phyloP scores from a whole-genome alignment of 2,329 filamentous ascomycete genomes.

The Zalaria obscura region DNA sequence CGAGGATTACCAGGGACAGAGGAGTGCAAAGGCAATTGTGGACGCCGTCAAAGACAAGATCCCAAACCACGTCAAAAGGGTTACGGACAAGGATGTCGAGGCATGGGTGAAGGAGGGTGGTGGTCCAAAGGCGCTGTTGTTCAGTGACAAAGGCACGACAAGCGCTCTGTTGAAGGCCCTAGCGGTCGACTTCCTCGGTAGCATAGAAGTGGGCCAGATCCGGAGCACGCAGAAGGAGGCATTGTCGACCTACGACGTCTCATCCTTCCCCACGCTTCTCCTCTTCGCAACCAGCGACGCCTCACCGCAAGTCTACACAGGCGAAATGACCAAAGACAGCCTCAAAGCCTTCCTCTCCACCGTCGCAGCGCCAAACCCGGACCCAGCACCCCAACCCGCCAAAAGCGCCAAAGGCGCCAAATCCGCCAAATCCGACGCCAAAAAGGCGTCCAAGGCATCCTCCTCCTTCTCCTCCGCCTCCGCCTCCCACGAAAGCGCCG shows the following conservation, averaged over 20 bases:
- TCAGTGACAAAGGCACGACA: conserved; percentile 84
- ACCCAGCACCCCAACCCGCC: conserved; percentile 43
- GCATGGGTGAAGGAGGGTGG: conserved; percentile 57
- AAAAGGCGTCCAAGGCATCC: conserved; percentile 25
- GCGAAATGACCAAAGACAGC: conserved; percentile 70
- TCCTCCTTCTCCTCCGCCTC: conserved; percentile 37
- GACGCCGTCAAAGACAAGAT: conserved; percentile 78
- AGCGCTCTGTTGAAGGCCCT: conserved; percentile 70
- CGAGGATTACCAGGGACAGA: conserved; percentile 78
- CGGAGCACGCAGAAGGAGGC: conserved; percentile 64
- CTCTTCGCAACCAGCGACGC: conserved; percentile 59
- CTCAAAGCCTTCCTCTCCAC: conserved; percentile 76
- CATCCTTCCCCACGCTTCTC: conserved; percentile 66
- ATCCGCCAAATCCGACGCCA: conserved; percentile 27
- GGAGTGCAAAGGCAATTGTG: conserved; percentile 74
- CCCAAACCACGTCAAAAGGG: conserved; percentile 73
- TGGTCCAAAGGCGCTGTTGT: conserved; percentile 72
- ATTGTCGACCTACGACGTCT: conserved; percentile 60
- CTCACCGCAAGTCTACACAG: conserved; percentile 59
- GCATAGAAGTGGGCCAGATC: conserved; percentile 67
- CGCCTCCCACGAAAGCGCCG: conserved; percentile 34
- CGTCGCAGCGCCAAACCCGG: conserved; percentile 63
- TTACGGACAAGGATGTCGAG: conserved; percentile 68
- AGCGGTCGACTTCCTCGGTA: conserved; percentile 79
- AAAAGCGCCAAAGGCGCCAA: conserved; percentile 29